A percentile compares a stretch with the other conserved stretches of the same genome.
Conservation (phyloP, 441 rosid species). For the Adansonia gregorii region DNA sequence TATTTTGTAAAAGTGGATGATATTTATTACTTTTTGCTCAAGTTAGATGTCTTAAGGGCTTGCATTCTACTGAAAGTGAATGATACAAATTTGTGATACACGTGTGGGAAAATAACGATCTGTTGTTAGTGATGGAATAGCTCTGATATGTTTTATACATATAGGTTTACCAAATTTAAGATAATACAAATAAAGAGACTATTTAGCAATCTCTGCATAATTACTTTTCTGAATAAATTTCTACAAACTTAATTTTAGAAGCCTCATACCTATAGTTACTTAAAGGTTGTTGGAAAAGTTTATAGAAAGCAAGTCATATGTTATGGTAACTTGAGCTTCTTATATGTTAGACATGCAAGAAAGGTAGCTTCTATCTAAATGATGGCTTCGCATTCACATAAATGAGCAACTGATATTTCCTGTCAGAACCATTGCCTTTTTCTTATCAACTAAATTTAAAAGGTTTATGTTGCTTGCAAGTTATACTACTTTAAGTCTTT, state of each 20-base stretch:
- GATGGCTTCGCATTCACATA: background rate
- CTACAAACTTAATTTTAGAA: constrained; percentile 1
- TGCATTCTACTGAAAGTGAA: constrained; percentile 6
- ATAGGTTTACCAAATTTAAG: background rate
- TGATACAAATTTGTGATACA: background rate
- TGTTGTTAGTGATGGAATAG: constrained; percentile 6
- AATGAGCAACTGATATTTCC: background rate
- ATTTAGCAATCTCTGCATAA: background rate
- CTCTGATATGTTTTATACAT: background rate
- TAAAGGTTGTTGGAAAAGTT: background rate
- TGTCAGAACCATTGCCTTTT: background rate
- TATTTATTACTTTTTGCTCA: background rate
- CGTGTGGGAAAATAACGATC: background rate
- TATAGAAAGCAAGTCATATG: background rate
- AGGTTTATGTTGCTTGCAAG: background rate
- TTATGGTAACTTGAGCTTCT: background rate
- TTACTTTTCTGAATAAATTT: background rate
- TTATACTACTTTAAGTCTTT: background rate
- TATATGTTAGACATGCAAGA: background rate
- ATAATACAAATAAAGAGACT: background rate
- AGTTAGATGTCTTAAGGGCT: constrained; percentile 5
- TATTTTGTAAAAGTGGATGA: background rate
- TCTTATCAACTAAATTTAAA: background rate
- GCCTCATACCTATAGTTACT: background rate
- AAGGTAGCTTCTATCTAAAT: constrained; percentile 7